A percentile compares a stretch with the other conserved stretches of the same genome.
phyloP scores from a whole-genome alignment of 805 yeast species.

The Hagleromyces aurorensis region DNA sequence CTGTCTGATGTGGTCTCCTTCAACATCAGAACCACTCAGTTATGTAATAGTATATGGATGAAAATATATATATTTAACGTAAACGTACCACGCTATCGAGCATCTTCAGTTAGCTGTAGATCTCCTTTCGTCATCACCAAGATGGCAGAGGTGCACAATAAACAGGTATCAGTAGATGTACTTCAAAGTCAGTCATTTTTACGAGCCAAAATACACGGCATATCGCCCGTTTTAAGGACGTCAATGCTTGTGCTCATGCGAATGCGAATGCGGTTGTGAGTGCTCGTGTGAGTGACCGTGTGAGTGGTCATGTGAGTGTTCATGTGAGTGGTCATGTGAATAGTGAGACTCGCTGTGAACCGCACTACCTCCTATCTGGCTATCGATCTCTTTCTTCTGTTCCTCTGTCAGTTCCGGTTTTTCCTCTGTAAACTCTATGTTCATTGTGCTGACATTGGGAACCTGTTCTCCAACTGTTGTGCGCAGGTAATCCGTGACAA shows the following conservation, averaged over 20 bases:
- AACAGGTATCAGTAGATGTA: slow-evolving; percentile 89
- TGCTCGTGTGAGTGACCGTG: slow-evolving; percentile 1
- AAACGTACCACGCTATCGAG: slow-evolving; percentile 65
- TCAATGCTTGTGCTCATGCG: slow-evolving; percentile 17
- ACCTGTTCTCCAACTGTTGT: slow-evolving; percentile 32
- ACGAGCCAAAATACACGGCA: slow-evolving; percentile 15
- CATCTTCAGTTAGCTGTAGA: slow-evolving; percentile 78
- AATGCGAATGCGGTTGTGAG: slow-evolving; percentile 6
- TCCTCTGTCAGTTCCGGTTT: slow-evolving; percentile 19
- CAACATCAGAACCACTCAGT: slow-evolving; percentile 36
- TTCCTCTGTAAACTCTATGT: slow-evolving; percentile 35
- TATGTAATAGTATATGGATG: slow-evolving; percentile 34
- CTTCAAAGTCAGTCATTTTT: slow-evolving; percentile 80
- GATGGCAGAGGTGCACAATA: too few relatives aligned
- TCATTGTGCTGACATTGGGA: slow-evolving; percentile 37
- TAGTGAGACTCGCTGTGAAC: slow-evolving; percentile 7
- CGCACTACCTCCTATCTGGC: too few relatives aligned
- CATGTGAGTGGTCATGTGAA: slow-evolving; percentile 6
- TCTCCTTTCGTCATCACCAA: slow-evolving; percentile 72
- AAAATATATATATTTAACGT: slow-evolving; percentile 28
- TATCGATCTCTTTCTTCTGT: slow-evolving; percentile 14
- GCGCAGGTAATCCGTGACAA: slow-evolving; percentile 34
- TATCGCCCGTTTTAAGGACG: too few relatives aligned
- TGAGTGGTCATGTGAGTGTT: slow-evolving; percentile 39
- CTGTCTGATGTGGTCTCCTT: slow-evolving; percentile 26